Percentiles rank a stretch among this genome's conserved stretches.
Evolutionary conservation across 1,139 yeast genomes (phyloP).

Genomic region (Suhomyces ambrosiae): DNA sequence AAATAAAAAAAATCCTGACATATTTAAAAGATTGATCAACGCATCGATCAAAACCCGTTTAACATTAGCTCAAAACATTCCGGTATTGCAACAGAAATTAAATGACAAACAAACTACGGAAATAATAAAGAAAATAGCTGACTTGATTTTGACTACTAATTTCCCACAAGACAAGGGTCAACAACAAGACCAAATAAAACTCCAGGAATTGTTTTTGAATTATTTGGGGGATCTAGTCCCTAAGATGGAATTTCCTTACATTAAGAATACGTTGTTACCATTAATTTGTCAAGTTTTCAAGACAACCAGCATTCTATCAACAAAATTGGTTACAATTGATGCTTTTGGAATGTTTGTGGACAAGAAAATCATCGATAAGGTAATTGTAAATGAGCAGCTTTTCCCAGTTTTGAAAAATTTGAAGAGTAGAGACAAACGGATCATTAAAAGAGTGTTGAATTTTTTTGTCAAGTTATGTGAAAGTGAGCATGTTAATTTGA

Average conservation of each 20-base stretch:
- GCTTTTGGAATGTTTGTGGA: conserved; percentile 63
- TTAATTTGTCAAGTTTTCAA: conserved; percentile 70
- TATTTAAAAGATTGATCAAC: conserved; percentile 43
- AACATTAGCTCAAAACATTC: conserved; percentile 57
- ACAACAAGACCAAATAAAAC: conserved; percentile 37
- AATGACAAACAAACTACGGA: conserved; percentile 48
- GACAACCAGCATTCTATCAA: conserved; percentile 78
- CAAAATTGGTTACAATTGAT: conserved; percentile 70
- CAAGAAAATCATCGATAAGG: conserved; percentile 65
- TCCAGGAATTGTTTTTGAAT: conserved; percentile 61
- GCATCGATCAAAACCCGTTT: conserved; percentile 40
- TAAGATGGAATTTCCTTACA: conserved; percentile 66
- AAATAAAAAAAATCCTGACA: conserved; percentile 34
- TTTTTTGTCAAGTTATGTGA: conserved; percentile 51
- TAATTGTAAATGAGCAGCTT: conserved; percentile 72
- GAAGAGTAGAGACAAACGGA: conserved; percentile 76
- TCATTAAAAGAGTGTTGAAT: conserved; percentile 55
- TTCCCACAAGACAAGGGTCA: conserved; percentile 29
- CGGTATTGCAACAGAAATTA: conserved; percentile 53
- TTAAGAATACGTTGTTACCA: conserved; percentile 76
- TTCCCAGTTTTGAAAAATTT: conserved; percentile 73
- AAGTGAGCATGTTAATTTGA: conserved; percentile 41
- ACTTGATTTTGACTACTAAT: conserved; percentile 29
- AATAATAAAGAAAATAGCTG: conserved; percentile 34
- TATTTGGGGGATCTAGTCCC: conserved; percentile 47